These are phyloP conservation scores for Stephanodiscus triporus DNA, from an alignment of 108 stramenopile species.

Conservation along the genomic window DNA sequence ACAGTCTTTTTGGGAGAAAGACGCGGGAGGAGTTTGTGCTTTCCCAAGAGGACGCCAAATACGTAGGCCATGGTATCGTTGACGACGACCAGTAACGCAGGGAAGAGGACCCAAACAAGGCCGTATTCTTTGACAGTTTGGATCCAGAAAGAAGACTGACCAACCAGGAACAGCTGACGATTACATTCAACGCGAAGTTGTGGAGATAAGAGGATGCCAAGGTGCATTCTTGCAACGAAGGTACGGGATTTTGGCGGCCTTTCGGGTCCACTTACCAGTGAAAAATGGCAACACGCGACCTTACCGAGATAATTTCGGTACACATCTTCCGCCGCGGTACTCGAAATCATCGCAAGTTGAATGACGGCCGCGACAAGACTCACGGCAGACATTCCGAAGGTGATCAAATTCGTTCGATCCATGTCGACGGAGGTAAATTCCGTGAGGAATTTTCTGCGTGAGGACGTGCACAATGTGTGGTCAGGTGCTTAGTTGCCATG, in stretches of 20 bases:
- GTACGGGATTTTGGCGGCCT: background rate
- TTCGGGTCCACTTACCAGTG: slow-evolving; percentile 59
- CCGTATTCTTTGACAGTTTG: slow-evolving; percentile 73
- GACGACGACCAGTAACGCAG: slow-evolving; percentile 78
- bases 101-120: slow-evolving; percentile 86
- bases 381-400: slow-evolving; percentile 48
- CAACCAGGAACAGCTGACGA: slow-evolving; percentile 51
- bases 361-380: slow-evolving; percentile 50
- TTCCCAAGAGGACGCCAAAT: slow-evolving; percentile 81
- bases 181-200: background rate
- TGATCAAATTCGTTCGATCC: slow-evolving; percentile 46
- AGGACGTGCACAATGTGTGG: background rate
- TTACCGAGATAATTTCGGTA: slow-evolving; percentile 65
- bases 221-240: background rate
- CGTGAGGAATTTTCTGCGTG: slow-evolving; percentile 29
- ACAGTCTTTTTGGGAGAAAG: slow-evolving; percentile 97
- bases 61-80: slow-evolving; percentile 91
- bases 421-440: slow-evolving; percentile 22
- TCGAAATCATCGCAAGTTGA: slow-evolving; percentile 44
- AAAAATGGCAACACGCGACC: slow-evolving; percentile 48
- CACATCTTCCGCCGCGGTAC: slow-evolving; percentile 34
- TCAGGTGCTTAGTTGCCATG: background rate
- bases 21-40: slow-evolving; percentile 76
- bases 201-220: slow-evolving; percentile 3
- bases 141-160: slow-evolving; percentile 80